Base-by-base conservation (phyloP, 2,329 filamentous ascomycete species). In the Stagonosporopsis cucurbitacearum region DNA sequence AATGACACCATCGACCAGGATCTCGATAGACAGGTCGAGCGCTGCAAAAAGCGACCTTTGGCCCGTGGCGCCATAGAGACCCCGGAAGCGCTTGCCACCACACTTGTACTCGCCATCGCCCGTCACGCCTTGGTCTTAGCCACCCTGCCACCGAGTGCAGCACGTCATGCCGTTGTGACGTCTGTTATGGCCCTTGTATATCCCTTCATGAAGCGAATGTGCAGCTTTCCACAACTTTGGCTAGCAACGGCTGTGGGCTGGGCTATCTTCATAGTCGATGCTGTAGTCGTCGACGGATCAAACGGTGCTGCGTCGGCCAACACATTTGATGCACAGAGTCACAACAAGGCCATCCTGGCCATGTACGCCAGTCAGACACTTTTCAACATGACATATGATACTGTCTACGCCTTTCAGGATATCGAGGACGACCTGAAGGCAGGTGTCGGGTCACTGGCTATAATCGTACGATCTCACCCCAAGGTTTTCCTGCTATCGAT, bases 1-100 rank as follows among this genome's bases (percentile, higher is more conserved):
- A 86, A 86, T 64, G 83, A 86, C 62, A 77, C 80, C 30, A 78
- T 82, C 69, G 84, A 86, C 61, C 77, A 79, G 43, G 80, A 82
- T 40, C 73, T 84, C 47, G 84, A 86, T 62, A 79, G 81, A 3
- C 74, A 80, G 57, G 82, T 67, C 19, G 51, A 42, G 17, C 60
- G 61, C 28, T 58, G 51, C 50, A 49, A 50, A 20, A 48, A 43
- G 32, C 44, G 50, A 19, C 58, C 57, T 19, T 43, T 66, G 59
- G 80, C 81, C 12, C 71, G 82, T 50, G 77, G 79, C n/a, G 82
- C 81, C 25, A 72, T 84, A 78, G 77, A 54, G 68, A 81, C 40
- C 78, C 70, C 72, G 23, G 23, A 28, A 1, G 45, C 45, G 4
- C 23, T 39, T n/a, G n/a, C 37, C 13, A 40, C 37, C 4, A 40